phyloP scores from a whole-genome alignment of 352 stramenopile genomes.

The Phytopythium helicoides region DNA sequence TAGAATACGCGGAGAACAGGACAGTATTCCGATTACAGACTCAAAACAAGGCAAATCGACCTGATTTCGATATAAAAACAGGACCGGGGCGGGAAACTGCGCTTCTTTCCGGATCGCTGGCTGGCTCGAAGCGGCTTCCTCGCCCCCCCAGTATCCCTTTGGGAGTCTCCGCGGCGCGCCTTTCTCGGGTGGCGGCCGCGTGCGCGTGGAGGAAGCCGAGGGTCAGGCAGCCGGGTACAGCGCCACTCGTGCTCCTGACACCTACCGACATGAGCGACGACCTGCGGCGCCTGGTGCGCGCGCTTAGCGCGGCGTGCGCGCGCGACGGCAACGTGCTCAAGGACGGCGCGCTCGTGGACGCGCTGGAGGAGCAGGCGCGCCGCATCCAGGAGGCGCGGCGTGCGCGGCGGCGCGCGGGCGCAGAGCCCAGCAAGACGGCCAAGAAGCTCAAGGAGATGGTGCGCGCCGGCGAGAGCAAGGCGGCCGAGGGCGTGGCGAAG shows the following conservation, averaged over 20 bases:
- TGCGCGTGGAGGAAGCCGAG: not conserved
- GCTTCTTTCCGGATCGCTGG: no score
- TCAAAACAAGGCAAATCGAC: not conserved
- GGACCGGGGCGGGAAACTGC: no score
- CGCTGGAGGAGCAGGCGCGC: slow-evolving; percentile 49
- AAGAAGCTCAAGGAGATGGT: slow-evolving; percentile 39
- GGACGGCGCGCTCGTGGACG: slow-evolving; percentile 62
- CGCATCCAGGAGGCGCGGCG: slow-evolving; percentile 46
- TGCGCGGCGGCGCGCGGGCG: slow-evolving; percentile 21
- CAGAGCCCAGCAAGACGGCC: slow-evolving; percentile 26
- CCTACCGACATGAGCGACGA: slow-evolving; percentile 23
- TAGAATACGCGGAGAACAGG: no score
- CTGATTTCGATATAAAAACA: no score
- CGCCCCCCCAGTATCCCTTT: no score
- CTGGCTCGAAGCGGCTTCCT: no score
- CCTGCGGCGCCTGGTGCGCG: slow-evolving; percentile 44
- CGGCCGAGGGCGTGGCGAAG: slow-evolving; percentile 24
- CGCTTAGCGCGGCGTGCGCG: slow-evolving; percentile 58
- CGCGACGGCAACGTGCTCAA: slow-evolving; percentile 64
- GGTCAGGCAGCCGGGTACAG: not conserved
- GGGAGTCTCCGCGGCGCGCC: no score
- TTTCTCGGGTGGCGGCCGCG: no score
- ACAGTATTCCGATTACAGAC: not conserved
- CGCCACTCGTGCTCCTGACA: not conserved
- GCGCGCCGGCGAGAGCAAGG: slow-evolving; percentile 16